phyloP scores from a whole-genome alignment of 805 yeast genomes.

The Dipodascopsis uninucleata region DNA sequence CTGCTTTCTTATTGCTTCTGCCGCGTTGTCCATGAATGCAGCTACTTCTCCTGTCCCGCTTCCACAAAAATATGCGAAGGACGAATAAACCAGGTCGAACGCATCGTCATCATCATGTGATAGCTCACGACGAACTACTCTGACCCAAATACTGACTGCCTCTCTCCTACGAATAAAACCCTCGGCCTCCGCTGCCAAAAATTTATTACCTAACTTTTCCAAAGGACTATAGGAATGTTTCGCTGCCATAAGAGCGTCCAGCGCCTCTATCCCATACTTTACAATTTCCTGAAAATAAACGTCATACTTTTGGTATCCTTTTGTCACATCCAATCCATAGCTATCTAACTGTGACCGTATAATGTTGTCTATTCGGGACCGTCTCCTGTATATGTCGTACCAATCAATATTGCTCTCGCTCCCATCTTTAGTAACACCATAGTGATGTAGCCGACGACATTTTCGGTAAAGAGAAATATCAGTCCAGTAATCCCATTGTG shows the following conservation, averaged over 20 bases:
- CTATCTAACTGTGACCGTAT: not conserved
- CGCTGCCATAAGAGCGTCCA: constrained; percentile 9
- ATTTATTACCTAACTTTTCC: constrained; percentile 4
- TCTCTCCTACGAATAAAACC: constrained; percentile 14
- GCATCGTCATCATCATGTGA: not conserved
- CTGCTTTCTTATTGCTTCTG: not conserved
- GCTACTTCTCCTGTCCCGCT: constrained; percentile 1
- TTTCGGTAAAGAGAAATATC: constrained; percentile 1
- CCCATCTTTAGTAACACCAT: not conserved
- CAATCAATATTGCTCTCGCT: not conserved
- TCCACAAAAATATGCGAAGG: constrained; percentile 7
- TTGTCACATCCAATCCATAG: constrained; percentile 1
- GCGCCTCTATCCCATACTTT: constrained; percentile 11
- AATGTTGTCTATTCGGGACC: not conserved
- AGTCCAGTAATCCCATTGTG: constrained; percentile 11
- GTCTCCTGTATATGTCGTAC: not conserved
- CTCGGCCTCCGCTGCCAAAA: constrained; percentile 10
- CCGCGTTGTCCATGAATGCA: constrained; percentile 12
- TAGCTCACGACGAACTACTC: not conserved
- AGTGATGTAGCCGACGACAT: constrained; percentile 1
- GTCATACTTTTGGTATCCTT: constrained; percentile 4
- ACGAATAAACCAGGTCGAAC: constrained; percentile 8
- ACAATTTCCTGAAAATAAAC: constrained; percentile 3
- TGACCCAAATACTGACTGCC: constrained; percentile 6
- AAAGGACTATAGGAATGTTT: not conserved